phyloP scores from a whole-genome alignment of 495 filamentous ascomycete species.

The Aspergillus ostianus region DNA sequence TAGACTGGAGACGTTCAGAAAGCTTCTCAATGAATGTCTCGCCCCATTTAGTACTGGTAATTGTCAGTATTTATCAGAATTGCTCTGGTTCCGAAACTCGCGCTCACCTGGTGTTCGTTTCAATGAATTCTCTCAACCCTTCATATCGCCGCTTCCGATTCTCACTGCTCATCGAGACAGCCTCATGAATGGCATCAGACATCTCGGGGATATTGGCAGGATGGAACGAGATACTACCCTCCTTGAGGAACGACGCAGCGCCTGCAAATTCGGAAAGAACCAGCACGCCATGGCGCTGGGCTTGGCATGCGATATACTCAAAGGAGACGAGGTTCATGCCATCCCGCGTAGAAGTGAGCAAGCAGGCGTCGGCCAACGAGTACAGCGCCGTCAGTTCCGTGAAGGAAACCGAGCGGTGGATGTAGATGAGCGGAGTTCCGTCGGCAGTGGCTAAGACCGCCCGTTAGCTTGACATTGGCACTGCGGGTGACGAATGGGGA shows the following conservation, averaged over 20 bases:
- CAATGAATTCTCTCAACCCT: slow-evolving; percentile 79
- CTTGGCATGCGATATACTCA: slow-evolving; percentile 91
- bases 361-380: slow-evolving; percentile 82
- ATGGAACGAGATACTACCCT: slow-evolving; percentile 84
- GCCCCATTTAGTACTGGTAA: slow-evolving; percentile 39
- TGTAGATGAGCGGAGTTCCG: slow-evolving; percentile 89
- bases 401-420: slow-evolving; percentile 83
- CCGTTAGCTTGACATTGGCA: not conserved
- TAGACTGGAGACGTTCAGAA: slow-evolving; percentile 2
- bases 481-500: not conserved
- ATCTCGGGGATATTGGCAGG: slow-evolving; percentile 90
- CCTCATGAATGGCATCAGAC: slow-evolving; percentile 78
- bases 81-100: not conserved
- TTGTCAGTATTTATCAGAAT: not conserved
- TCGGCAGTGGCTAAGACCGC: slow-evolving; percentile 65
- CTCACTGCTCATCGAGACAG: slow-evolving; percentile 79
- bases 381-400: slow-evolving; percentile 92
- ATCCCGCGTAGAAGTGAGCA: slow-evolving; percentile 88
- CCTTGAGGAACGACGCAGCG: slow-evolving; percentile 74
- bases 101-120: slow-evolving; percentile 74
- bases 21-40: slow-evolving; percentile 34
- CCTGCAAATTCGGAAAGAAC: slow-evolving; percentile 92
- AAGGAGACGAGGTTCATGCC: slow-evolving; percentile 97
- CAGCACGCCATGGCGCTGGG: slow-evolving; percentile 80
- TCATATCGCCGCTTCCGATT: slow-evolving; percentile 73